Evolutionary conservation across 192 early-diverging fungal genomes (phyloP).

Genomic region (Backusella liffmaniae): DNA sequence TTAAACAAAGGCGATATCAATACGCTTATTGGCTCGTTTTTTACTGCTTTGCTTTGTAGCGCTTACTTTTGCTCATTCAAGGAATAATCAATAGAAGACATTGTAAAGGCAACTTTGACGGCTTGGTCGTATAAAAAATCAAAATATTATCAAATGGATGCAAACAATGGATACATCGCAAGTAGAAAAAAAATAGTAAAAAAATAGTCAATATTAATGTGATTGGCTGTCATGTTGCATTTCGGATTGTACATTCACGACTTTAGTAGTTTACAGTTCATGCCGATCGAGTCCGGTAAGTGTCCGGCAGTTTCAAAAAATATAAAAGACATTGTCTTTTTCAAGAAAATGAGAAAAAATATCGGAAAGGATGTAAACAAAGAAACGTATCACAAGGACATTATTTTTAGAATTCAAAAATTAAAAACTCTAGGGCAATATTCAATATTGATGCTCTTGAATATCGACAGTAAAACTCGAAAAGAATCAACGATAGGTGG

Average conservation of each 20-base stretch:
- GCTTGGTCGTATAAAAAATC: background rate
- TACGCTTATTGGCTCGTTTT: background rate
- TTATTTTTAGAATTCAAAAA: no score
- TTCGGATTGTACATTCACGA: background rate
- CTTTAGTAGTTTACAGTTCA: background rate
- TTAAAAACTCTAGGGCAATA: no score
- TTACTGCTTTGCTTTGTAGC: background rate
- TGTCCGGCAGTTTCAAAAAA: background rate
- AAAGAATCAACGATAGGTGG: no score
- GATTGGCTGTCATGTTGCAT: background rate
- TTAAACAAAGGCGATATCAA: background rate
- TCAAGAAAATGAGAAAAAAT: no score
- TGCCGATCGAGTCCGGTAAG: background rate
- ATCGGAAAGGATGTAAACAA: no score
- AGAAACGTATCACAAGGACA: no score
- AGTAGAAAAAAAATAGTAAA: background rate
- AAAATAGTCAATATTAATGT: background rate
- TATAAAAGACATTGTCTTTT: no score
- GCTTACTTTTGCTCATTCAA: background rate
- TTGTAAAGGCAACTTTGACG: background rate
- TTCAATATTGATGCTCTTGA: no score
- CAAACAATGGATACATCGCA: background rate
- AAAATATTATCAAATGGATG: conserved; percentile 3
- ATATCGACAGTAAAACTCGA: no score
- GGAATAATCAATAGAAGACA: background rate